Percentiles rank a stretch among this genome's conserved stretches.
Conservation (phyloP, 306 rosid genomes). For the Calophaca sinica region DNA sequence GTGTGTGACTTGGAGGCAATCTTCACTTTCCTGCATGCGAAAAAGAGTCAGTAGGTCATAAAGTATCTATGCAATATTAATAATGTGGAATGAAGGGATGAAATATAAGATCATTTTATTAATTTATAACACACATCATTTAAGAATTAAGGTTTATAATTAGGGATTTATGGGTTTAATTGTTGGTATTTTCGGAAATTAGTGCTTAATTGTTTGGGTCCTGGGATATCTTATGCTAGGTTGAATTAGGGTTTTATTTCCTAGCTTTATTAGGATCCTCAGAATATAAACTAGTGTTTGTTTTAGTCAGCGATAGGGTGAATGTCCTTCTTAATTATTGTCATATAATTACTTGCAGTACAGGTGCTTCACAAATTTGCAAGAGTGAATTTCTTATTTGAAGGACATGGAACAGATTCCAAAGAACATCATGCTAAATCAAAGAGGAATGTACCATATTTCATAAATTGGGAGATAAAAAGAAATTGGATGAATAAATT, state of each 20-base stretch:
- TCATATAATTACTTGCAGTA: slow-evolving; percentile 8
- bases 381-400: slow-evolving; percentile 13
- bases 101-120: not conserved
- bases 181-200: not conserved
- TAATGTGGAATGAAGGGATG: not conserved
- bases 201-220: not conserved
- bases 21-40: slow-evolving; percentile 69
- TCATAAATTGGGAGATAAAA: not conserved
- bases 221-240: slow-evolving; percentile 2
- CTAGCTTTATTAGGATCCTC: slow-evolving; percentile 17
- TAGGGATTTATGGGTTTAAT: slow-evolving; percentile 11
- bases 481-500: slow-evolving; percentile 34
- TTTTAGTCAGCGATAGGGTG: not conserved
- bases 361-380: slow-evolving; percentile 1
- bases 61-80: not conserved
- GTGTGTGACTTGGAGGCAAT: slow-evolving; percentile 51
- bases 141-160: not conserved
- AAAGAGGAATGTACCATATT: slow-evolving; percentile 17
- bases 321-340: slow-evolving; percentile 24
- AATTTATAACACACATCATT: slow-evolving; percentile 13
- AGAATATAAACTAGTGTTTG: slow-evolving; percentile 11
- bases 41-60: slow-evolving; percentile 22
- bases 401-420: not conserved
- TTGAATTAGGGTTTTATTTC: slow-evolving; percentile 24
- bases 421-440: slow-evolving; percentile 1